A percentile compares a stretch with the other conserved stretches of the same genome.
These are phyloP conservation scores for Lachnum nothofagi DNA, from an alignment of 2,329 filamentous ascomycete genomes.

Conservation along the genomic window DNA sequence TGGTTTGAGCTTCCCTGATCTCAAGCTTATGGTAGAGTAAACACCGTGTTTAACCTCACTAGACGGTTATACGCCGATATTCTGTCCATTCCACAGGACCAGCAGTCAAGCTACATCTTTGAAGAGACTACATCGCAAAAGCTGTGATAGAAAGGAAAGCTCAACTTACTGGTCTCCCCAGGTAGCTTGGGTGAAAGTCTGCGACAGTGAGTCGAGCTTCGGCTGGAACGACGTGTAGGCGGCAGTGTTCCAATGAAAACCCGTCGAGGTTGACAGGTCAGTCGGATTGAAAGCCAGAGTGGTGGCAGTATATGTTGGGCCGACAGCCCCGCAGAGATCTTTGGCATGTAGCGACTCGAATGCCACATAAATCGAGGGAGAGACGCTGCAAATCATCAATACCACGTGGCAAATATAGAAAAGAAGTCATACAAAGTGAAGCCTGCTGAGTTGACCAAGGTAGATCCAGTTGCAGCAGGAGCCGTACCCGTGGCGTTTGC, in stretches of 20 bases:
- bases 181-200: not conserved
- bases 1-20: no score
- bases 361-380: constrained; percentile 10
- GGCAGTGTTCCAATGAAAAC: not conserved
- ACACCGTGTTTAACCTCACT: no score
- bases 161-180: constrained; percentile 3
- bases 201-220: not conserved
- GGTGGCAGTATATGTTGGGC: not conserved
- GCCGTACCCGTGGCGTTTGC: constrained; percentile 1
- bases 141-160: no score
- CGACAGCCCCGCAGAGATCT: constrained; percentile 7
- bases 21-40: no score
- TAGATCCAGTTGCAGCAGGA: not conserved
- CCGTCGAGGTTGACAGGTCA: constrained; percentile 5
- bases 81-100: no score
- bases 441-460: not conserved
- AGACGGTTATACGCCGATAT: no score
- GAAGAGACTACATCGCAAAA: no score
- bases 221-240: not conserved
- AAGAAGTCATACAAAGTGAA: constrained; percentile 7
- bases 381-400: constrained; percentile 1
- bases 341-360: constrained; percentile 7
- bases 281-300: constrained; percentile 6
- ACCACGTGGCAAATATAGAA: not conserved
- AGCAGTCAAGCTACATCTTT: no score